These are phyloP conservation scores for bread wheat (Triticum aestivum) DNA, from an alignment of 176 grass and related monocot genomes.

Conservation along the genomic window IWGSC_CS_RefSeq_v2.1 NC_057809.1:459180777-459181276, in stretches of 20 bases:
- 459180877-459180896: conserved; percentile 62
- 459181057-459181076: conserved; percentile 47
- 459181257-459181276: conserved; percentile 62
- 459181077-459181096: background rate
- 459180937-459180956: conserved; percentile 61
- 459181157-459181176: conserved; percentile 1
- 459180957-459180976: conserved; percentile 46
- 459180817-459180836: conserved; percentile 50
- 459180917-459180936: conserved; percentile 57
- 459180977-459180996: conserved; percentile 55
- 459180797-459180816: conserved; percentile 45
- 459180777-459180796: background rate
- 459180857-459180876: conserved; percentile 65
- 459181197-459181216: conserved; percentile 43
- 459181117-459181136: background rate
- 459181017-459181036: conserved; percentile 46
- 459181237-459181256: conserved; percentile 51
- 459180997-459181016: conserved; percentile 39
- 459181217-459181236: conserved; percentile 65
- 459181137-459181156: background rate
- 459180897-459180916: conserved; percentile 42
- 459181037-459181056: conserved; percentile 34
- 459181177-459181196: conserved; percentile 64
- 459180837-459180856: conserved; percentile 63
- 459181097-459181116: background rate